These are phyloP conservation scores for Fusarium proliferatum DNA, from an alignment of 2,329 filamentous ascomycete species.

Conservation along the genomic window DNA sequence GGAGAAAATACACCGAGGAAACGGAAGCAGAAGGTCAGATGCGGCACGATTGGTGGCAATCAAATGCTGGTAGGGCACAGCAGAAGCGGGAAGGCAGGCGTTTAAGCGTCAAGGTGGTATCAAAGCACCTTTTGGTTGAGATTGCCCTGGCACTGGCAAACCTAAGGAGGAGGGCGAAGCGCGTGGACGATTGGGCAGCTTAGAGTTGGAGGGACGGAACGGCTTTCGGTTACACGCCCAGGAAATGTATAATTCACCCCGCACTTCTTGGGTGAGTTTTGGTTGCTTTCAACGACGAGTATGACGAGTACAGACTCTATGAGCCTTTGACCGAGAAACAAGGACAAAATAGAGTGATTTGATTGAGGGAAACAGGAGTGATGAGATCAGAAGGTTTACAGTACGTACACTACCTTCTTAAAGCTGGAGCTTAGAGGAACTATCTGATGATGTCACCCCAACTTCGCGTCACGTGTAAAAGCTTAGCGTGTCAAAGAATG, in stretches of 20 bases:
- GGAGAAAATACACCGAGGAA: conserved; percentile 32
- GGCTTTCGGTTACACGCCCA: conserved; percentile 42
- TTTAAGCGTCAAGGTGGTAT: conserved; percentile 33
- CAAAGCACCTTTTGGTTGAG: conserved; percentile 33
- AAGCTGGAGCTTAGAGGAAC: conserved; percentile 44
- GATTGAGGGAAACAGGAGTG: conserved; percentile 19
- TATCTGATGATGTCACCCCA: conserved; percentile 45
- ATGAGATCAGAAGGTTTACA: conserved; percentile 20
- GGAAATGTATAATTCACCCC: conserved; percentile 42
- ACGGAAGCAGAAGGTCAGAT: conserved; percentile 42
- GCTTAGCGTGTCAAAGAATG: conserved; percentile 42
- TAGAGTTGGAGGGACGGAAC: conserved; percentile 47
- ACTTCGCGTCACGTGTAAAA: conserved; percentile 39
- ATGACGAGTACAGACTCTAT: conserved; percentile 25
- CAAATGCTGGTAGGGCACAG: conserved; percentile 40
- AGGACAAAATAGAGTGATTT: conserved; percentile 41
- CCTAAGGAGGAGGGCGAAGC: conserved; percentile 29
- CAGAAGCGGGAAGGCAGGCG: conserved; percentile 38
- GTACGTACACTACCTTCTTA: conserved; percentile 47
- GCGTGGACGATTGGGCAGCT: conserved; percentile 34
- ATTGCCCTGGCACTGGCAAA: conserved; percentile 37
- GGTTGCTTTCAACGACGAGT: conserved; percentile 6
- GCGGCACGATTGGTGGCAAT: conserved; percentile 41
- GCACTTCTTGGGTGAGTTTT: conserved; percentile 39
- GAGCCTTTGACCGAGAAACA: conserved; percentile 6